Conservation (phyloP, 2,329 filamentous ascomycete species). For the Alternaria sp. region DNA sequence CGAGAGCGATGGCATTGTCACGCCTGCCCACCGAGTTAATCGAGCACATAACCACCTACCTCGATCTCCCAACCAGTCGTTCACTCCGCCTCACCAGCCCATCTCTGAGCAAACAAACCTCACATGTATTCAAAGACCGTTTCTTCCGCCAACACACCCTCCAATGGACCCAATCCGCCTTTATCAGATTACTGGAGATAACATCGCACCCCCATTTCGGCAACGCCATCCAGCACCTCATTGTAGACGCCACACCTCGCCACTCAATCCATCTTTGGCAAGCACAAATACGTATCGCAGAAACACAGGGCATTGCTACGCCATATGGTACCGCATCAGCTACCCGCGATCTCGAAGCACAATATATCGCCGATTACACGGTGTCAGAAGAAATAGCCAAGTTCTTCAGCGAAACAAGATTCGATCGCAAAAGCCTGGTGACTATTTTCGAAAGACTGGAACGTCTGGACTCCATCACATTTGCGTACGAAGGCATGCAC, state of each 20-base stretch:
- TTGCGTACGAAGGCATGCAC: conserved; percentile 24
- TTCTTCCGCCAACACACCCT: conserved; percentile 29
- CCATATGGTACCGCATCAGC: background rate
- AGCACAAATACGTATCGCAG: conserved; percentile 13
- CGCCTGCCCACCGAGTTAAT: conserved; percentile 32
- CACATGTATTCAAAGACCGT: conserved; percentile 26
- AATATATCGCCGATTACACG: conserved; percentile 5
- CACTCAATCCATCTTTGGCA: conserved; percentile 33
- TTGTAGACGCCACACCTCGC: conserved; percentile 36
- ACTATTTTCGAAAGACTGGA: conserved; percentile 21
- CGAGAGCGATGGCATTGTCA: conserved; percentile 14
- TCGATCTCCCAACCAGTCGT: conserved; percentile 21
- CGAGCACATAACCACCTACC: conserved; percentile 25
- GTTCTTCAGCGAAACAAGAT: conserved; percentile 36
- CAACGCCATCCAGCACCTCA: conserved; percentile 20
- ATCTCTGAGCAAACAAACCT: conserved; percentile 21
- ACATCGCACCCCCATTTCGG: conserved; percentile 23
- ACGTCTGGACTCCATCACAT: conserved; percentile 8
- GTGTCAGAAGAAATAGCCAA: conserved; percentile 14
- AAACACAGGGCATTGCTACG: conserved; percentile 7
- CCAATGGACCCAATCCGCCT: conserved; percentile 23
- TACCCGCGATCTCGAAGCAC: conserved; percentile 1
- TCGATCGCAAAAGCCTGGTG: conserved; percentile 27
- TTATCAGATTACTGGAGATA: conserved; percentile 22
- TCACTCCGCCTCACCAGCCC: conserved; percentile 27